phyloP scores from a whole-genome alignment of 768 basidiomycete genomes.

The Amanita fuliginea region DNA sequence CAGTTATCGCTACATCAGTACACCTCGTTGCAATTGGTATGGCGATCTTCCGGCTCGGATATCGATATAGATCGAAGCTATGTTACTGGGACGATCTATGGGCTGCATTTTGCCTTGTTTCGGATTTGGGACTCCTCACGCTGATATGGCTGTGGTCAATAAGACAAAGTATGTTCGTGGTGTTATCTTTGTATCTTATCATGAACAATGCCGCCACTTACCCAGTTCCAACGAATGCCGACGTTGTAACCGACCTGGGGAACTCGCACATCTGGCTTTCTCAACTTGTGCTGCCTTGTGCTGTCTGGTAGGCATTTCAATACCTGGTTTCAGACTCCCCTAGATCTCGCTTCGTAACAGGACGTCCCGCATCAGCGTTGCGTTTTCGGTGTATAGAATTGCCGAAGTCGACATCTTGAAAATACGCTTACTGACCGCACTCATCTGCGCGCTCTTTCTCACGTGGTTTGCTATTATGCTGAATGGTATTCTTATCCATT shows the following conservation, averaged over 20 bases:
- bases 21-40: slow-evolving; percentile 11
- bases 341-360: background rate
- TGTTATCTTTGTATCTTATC: background rate
- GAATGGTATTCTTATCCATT: slow-evolving; percentile 9
- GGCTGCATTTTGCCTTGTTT: slow-evolving; percentile 9
- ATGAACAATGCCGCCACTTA: too few species aligned
- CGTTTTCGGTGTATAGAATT: slow-evolving; percentile 3
- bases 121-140: slow-evolving; percentile 8
- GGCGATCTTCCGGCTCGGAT: slow-evolving; percentile 11
- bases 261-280: slow-evolving; percentile 4
- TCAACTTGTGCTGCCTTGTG: background rate
- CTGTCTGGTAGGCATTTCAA: background rate
- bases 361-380: slow-evolving; percentile 6
- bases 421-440: slow-evolving; percentile 6
- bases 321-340: background rate
- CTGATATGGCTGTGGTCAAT: slow-evolving; percentile 9
- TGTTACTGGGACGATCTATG: slow-evolving; percentile 18
- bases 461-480: slow-evolving; percentile 7
- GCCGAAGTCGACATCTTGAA: background rate
- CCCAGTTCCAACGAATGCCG: background rate
- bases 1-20: slow-evolving; percentile 6
- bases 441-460: slow-evolving; percentile 4
- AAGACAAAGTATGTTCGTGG: slow-evolving; percentile 3
- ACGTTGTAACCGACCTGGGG: background rate
- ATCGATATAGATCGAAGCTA: slow-evolving; percentile 8